Conservation (phyloP, 371 early-diverging fungal genomes). For the Apophysomyces trapeziformis region DNA sequence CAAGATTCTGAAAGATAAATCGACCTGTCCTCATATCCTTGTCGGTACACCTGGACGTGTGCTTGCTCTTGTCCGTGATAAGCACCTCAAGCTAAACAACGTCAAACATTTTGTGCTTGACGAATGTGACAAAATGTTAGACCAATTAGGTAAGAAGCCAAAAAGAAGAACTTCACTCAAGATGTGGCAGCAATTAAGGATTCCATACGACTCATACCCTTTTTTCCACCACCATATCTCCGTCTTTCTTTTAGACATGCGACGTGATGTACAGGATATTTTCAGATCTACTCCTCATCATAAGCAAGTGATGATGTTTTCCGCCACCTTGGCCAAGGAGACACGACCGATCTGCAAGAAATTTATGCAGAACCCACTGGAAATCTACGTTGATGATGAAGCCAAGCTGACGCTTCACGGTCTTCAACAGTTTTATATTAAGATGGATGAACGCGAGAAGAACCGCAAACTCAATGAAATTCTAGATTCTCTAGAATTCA, state of each 20-base stretch:
- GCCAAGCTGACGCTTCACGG: constrained; percentile 98
- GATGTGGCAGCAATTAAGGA: no score
- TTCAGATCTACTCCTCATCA: constrained; percentile 93
- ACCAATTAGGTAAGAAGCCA: constrained; percentile 71
- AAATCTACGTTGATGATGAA: constrained; percentile 98
- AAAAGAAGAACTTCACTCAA: not conserved
- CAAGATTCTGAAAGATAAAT: constrained; percentile 82
- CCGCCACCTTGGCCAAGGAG: constrained; percentile 94
- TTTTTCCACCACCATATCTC: no score
- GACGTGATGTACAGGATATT: constrained; percentile 96
- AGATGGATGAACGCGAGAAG: constrained; percentile 88
- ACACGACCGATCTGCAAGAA: constrained; percentile 92
- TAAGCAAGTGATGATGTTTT: constrained; percentile 99
- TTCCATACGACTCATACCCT: no score
- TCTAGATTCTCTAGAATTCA: constrained; percentile 94
- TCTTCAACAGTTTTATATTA: constrained; percentile 94
- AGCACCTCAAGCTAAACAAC: constrained; percentile 74
- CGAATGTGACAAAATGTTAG: constrained; percentile 99
- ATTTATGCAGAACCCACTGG: constrained; percentile 97
- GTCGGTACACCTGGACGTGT: constrained; percentile 99
- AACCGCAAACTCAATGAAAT: constrained; percentile 93
- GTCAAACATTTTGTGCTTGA: constrained; percentile 98
- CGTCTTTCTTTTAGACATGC: constrained; percentile 80
- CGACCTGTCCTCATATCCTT: constrained; percentile 88
- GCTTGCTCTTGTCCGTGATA: constrained; percentile 86